These are phyloP conservation scores for Exophiala alcalophila DNA, from an alignment of 2,329 filamentous ascomycete species.

Conservation along the genomic window DNA sequence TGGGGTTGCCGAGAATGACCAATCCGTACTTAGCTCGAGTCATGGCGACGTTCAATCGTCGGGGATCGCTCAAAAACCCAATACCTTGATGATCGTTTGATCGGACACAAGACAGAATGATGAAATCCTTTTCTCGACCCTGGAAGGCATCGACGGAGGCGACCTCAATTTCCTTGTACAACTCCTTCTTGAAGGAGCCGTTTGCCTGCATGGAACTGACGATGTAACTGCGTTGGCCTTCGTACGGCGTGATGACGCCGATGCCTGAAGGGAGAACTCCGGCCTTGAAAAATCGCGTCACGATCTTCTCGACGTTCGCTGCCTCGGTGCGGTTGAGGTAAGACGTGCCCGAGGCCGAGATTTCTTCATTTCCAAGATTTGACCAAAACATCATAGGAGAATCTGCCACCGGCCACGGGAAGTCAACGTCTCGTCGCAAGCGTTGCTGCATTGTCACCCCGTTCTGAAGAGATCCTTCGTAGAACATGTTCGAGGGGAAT, in stretches of 20 bases:
- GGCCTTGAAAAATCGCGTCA: constrained; percentile 97
- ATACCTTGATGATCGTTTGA: constrained; percentile 99
- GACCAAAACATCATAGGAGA: constrained; percentile 99
- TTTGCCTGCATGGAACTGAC: constrained; percentile 99
- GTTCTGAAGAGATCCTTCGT: constrained; percentile 94
- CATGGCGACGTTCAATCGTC: constrained; percentile 93
- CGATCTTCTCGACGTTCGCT: constrained; percentile 96
- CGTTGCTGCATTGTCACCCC: constrained; percentile 88
- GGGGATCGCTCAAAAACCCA: constrained; percentile 95
- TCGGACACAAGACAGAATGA: constrained; percentile 93
- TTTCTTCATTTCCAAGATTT: constrained; percentile 95
- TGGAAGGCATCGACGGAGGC: constrained; percentile 98
- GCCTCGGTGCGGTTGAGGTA: constrained; percentile 98
- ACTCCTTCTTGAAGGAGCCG: constrained; percentile 95
- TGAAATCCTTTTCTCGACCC: constrained; percentile 98
- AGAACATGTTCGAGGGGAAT: constrained; percentile 99
- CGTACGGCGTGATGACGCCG: constrained; percentile 97
- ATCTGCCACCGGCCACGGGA: constrained; percentile 92
- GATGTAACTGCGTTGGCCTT: constrained; percentile 96
- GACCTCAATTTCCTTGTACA: constrained; percentile 97
- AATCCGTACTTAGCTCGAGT: constrained; percentile 96
- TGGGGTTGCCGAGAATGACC: constrained; percentile 95
- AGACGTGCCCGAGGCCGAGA: constrained; percentile 93
- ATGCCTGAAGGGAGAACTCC: constrained; percentile 92
- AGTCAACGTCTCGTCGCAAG: constrained; percentile 89